Evolutionary conservation across 495 filamentous ascomycete genomes (phyloP).

Genomic region (Penicillium alfredii): DNA sequence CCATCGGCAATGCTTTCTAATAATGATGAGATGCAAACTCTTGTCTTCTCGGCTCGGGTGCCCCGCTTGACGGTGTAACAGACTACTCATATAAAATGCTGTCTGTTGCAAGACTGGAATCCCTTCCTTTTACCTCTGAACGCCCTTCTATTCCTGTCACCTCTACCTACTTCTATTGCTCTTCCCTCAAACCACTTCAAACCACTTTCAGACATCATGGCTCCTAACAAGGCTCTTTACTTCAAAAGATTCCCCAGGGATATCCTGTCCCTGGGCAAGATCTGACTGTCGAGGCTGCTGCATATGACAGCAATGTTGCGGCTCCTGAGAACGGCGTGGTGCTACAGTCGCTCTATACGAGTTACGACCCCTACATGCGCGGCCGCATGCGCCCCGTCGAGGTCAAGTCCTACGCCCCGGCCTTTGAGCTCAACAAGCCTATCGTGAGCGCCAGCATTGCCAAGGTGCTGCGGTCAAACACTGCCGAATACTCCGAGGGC

Average conservation of each 20-base stretch:
- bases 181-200: slow-evolving; percentile 1
- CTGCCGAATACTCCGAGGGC: slow-evolving; percentile 53
- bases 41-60: no score
- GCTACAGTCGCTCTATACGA: slow-evolving; percentile 67
- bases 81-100: no score
- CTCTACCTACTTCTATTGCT: slow-evolving; percentile 1
- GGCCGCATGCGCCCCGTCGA: slow-evolving; percentile 52
- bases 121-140: slow-evolving; percentile 9
- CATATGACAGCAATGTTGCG: slow-evolving; percentile 58
- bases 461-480: slow-evolving; percentile 62
- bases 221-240: slow-evolving; percentile 70
- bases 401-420: slow-evolving; percentile 56
- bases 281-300: slow-evolving; percentile 58
- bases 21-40: slow-evolving; percentile 2
- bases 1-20: slow-evolving; percentile 24
- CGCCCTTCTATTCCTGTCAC: no score
- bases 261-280: slow-evolving; percentile 69
- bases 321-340: slow-evolving; percentile 66
- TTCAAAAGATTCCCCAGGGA: slow-evolving; percentile 67
- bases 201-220: slow-evolving; percentile 19
- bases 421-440: slow-evolving; percentile 51
- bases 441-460: slow-evolving; percentile 53
- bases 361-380: slow-evolving; percentile 86
- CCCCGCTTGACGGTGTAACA: no score
- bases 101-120: no score